A percentile compares a stretch with the other conserved stretches of the same genome.
Evolutionary conservation across 2,329 filamentous ascomycete species (phyloP).

Genomic region (Leptodontidium sp.): DNA sequence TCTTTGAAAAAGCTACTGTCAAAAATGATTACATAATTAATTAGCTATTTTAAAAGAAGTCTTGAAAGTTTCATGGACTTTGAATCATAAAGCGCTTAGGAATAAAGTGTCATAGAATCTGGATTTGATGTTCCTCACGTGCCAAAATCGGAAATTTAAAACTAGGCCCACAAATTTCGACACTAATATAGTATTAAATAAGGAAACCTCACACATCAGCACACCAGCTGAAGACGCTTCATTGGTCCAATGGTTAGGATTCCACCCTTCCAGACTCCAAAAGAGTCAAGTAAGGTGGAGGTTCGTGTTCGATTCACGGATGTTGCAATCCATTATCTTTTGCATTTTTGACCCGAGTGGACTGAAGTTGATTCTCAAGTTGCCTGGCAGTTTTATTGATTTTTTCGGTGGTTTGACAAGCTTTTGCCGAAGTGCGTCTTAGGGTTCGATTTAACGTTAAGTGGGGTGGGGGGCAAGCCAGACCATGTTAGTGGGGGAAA

Average conservation of each 20-base stretch:
- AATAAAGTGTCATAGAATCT: too few relatives aligned
- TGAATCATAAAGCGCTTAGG: too few relatives aligned
- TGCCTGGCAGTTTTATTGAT: too few relatives aligned
- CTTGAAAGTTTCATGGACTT: too few relatives aligned
- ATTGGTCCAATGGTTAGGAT: conserved; percentile 14
- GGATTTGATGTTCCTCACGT: too few relatives aligned
- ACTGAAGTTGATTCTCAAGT: too few relatives aligned
- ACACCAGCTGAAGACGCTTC: too few relatives aligned
- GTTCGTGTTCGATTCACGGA: conserved; percentile 44
- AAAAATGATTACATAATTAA: too few relatives aligned
- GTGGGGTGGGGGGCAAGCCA: background rate
- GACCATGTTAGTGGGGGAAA: background rate
- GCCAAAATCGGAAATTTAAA: too few relatives aligned
- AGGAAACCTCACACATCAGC: background rate
- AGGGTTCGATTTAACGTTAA: background rate
- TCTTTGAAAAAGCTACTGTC: too few relatives aligned
- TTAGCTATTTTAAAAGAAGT: too few relatives aligned
- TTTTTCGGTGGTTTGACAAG: background rate
- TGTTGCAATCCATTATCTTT: conserved; percentile 27
- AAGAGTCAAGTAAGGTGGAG: conserved; percentile 34
- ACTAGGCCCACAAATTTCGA: background rate
- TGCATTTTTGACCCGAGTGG: background rate
- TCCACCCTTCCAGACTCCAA: conserved; percentile 37
- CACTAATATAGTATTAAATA: background rate
- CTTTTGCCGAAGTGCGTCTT: background rate